Base-by-base conservation (phyloP, 805 yeast genomes). In the Monosporozyma yasuniensis region DNA sequence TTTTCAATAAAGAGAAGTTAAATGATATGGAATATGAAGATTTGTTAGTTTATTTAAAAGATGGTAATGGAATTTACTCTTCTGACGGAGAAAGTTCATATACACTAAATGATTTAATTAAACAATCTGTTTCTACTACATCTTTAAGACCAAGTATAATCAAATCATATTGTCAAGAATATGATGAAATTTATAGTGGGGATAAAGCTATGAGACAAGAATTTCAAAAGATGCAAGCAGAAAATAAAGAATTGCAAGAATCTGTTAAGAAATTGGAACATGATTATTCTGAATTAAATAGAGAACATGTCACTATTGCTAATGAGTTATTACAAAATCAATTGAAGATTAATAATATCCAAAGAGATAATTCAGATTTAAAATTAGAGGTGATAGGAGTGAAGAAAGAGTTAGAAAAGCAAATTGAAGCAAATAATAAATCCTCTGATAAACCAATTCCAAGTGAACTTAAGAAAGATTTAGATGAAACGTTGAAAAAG, bases 231-330 rank as follows among this genome's bases (percentile, higher is more conserved):
- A 64, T 87, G 46, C 73, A 82, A 50, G 64, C 76, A 3, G 73
- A 79, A 47, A 91, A 90, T 66, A 85, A 87, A 10, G 76, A 78
- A 51, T 69, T 91, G 50, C 78, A 87, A 23, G 77, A 80, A 55
- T 84, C 86, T 54, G 84, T 90, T 50, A 77, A 86, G 59, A 74
- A 79, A 50, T 72, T 88, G 43, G 96, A 91, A 65, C 71, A 80
- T n/a, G 77, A 82, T 18, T 81, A 83, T 59, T 79, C 84, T 3
- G 71, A 78, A 2, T 70, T 91, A 51, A 89, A 87, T 61, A 74
- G 79, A 53, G 96, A 89, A 60, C 96, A 93, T 64, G 79, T 89
- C 28, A 85, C 80, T 49, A 79, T 89, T 41, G 95, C 95, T 5
- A 90, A 90, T 67, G 87, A 82, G 55, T 79, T 93, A 81, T 86